These are phyloP conservation scores for Phylloporus scabripes DNA, from an alignment of 768 basidiomycete genomes.

Conservation along the genomic window DNA sequence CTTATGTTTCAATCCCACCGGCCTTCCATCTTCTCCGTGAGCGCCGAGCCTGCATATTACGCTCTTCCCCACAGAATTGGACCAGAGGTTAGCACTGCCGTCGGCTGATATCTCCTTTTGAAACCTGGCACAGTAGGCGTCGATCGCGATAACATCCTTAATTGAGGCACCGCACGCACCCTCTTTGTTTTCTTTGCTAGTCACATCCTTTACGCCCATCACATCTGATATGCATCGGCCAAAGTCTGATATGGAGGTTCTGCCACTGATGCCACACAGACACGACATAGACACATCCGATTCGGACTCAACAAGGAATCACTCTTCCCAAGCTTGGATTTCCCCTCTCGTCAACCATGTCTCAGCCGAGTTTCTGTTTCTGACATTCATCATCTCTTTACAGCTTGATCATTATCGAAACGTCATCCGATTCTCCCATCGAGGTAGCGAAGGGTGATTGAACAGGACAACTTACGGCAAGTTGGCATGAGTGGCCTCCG, in stretches of 20 bases:
- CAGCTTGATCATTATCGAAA: constrained; percentile 8
- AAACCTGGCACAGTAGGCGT: constrained; percentile 11
- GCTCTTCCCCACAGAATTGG: constrained; percentile 16
- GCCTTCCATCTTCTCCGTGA: background rate
- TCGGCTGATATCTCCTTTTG: constrained; percentile 34
- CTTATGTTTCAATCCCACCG: constrained; percentile 7
- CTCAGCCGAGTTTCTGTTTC: background rate
- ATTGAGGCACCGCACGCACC: no score
- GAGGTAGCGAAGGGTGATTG: background rate
- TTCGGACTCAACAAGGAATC: background rate
- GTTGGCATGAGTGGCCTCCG: background rate
- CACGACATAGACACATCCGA: background rate
- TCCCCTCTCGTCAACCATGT: background rate
- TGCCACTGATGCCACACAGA: background rate
- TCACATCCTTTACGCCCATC: constrained; percentile 11
- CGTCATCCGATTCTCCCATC: constrained; percentile 7
- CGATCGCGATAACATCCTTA: constrained; percentile 28
- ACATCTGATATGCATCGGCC: constrained; percentile 13
- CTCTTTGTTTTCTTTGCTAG: no score
- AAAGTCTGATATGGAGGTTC: constrained; percentile 4
- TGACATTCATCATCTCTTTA: background rate
- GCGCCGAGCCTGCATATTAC: no score
- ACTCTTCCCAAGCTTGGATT: background rate
- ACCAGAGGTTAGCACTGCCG: no score
- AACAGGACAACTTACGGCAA: constrained; percentile 1